Base-by-base conservation (phyloP, 2,329 filamentous ascomycete genomes). In the Colletotrichum sp. region DNA sequence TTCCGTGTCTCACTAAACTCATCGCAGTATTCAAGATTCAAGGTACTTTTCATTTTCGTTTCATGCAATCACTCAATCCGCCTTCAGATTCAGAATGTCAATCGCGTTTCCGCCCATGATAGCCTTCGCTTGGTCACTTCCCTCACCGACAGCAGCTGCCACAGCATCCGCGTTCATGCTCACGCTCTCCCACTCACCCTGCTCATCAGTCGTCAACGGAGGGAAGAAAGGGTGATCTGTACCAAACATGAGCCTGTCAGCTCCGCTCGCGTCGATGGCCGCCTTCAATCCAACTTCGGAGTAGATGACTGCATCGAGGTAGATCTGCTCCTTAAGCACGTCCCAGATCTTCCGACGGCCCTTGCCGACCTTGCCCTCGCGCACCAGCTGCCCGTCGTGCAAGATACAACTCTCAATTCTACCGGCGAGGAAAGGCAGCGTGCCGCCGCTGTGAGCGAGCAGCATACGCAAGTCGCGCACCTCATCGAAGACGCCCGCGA, bases 151-250 rank as follows among this genome's bases (percentile, higher is more conserved):
- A 0, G 90, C 88, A 12, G 85, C 86, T 18, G 86, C 82, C n/a
- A 93, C 91, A 8, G 92, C 91, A 8, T 86, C 83, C 1, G 84
- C 85, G 75, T 89, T 89, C 78, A 87, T 75, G 66, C 82, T 90
- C 5, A 95, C 93, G 81, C 93, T 95, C 80, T 93, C 89, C 93
- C 94, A 95, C 80, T 93, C 89, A 49, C 88, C 90, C 78, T 91
- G 88, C 74, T 92, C 91, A 66, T 92, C 91, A 44, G 86, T 88
- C 36, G 88, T 89, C 21, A 96, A 84, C 1, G 94, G 94, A n/a
- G 95, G 95, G 84, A 96, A 96, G 86, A 96, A 96, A 0, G 95
- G 95, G 83, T 96, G 94, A 82, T 96, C 95, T 1, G 94, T 96
- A 30, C 94, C 95, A 85, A 96, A 96, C 88, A 96, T 90, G 67